Base-by-base conservation (phyloP, 352 stramenopile species). In the Globisporangium apiculatum region DNA sequence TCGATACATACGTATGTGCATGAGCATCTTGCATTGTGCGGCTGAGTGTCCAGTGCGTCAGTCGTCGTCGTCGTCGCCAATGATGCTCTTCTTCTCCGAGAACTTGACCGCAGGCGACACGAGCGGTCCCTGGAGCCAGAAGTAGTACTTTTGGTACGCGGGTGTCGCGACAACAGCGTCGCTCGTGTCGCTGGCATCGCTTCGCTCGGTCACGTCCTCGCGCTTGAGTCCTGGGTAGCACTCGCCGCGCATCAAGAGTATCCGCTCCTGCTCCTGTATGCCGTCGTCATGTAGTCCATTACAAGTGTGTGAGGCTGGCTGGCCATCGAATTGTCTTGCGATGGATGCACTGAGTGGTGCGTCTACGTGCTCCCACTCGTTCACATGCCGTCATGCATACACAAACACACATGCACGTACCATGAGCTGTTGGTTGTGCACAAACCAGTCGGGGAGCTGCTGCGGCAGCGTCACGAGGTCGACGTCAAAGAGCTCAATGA, bases 61-160 rank as follows among this genome's bases (percentile, higher is more conserved):
- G 48, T 95, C 81, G 61, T 91, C 85, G 48, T 95, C 85, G 41
- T 95, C 85, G 24, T 95, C 85, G 18, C 83, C 85, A 40, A 93
- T 93, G 58, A 95, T 91, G 63, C 83, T 93, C 62, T 91, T 86
- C 70, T 95, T 95, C 65, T 93, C 85, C 0, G 85, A 95, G 50
- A 95, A 95, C 56, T 84, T 89, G 54, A 95, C 85, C 0, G 70
- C 86, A 3, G 76, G 59, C 54, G 85, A 95, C 55, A 82, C 81
- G 8, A 95, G 72, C n/a, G 85, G 83, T 0, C 83, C 83, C 52
- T 93, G 83, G 7, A 89, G 67, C 10, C 78, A 75, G 60, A 93
- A 95, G 56, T 85, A 93, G 52, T 87, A 89, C 37, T 86, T 69
- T 53, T 91, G 81, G 59, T 95, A 95, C 9, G 83, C 83, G 24